A percentile compares a stretch with the other conserved stretches of the same genome.
Evolutionary conservation across 1,284 basidiomycete species (phyloP).

Genomic region (Trichosporon inkin): DNA sequence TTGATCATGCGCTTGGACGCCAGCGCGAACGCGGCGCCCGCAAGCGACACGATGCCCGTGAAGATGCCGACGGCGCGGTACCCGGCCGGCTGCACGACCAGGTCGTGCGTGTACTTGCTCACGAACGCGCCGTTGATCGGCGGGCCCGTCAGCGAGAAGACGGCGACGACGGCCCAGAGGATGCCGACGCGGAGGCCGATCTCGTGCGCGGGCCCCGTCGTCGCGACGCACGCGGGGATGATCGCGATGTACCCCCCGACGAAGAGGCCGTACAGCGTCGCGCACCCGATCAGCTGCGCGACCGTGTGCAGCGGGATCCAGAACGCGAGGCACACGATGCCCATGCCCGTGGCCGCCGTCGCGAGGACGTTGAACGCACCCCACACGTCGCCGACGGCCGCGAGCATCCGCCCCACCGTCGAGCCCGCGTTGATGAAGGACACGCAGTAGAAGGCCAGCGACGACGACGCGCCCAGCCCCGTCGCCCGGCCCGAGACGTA

Average conservation of each 20-base stretch:
- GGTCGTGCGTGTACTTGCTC: conserved; percentile 16
- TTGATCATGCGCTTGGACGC: no score
- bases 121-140: conserved; percentile 44
- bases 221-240: conserved; percentile 28
- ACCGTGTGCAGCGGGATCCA: conserved; percentile 26
- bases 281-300: conserved; percentile 35
- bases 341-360: conserved; percentile 23
- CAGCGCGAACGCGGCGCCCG: not conserved
- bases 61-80: conserved; percentile 2
- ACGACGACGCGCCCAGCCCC: conserved; percentile 27
- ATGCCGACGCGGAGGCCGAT: conserved; percentile 33
- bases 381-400: conserved; percentile 15
- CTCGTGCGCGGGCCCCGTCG: conserved; percentile 23
- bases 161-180: conserved; percentile 25
- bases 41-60: conserved; percentile 4
- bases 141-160: conserved; percentile 40
- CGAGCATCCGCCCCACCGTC: conserved; percentile 25
- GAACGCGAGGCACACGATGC: conserved; percentile 25
- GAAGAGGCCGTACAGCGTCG: conserved; percentile 43
- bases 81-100: not conserved
- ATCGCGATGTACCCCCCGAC: conserved; percentile 29
- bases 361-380: conserved; percentile 36
- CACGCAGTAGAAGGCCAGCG: conserved; percentile 30
- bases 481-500: conserved; percentile 33
- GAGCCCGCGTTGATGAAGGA: conserved; percentile 37